These are phyloP conservation scores for Phialocephala subalpina DNA, from an alignment of 2,329 filamentous ascomycete genomes.

Conservation along the genomic window DNA sequence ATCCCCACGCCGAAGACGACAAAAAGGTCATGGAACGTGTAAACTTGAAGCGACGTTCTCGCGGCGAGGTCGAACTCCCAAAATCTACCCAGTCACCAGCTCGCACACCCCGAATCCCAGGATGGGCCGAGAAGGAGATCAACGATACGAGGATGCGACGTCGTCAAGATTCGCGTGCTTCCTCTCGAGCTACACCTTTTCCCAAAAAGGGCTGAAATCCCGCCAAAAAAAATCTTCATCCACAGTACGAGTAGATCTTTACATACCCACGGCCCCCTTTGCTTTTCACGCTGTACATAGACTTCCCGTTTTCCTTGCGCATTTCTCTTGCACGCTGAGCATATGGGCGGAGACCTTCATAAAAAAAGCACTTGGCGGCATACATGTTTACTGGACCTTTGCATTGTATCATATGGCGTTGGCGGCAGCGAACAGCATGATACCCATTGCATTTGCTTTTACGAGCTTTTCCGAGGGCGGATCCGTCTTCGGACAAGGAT, in stretches of 20 bases:
- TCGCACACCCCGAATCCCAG: slow-evolving; percentile 10
- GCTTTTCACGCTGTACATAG: neutral
- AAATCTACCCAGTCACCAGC: neutral
- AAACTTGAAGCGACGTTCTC: neutral
- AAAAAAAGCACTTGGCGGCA: neutral
- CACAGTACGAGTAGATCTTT: neutral
- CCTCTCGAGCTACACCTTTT: slow-evolving; percentile 7
- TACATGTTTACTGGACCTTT: neutral
- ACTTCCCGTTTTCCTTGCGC: neutral
- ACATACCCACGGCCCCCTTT: neutral
- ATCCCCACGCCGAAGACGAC: neutral
- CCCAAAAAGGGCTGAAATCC: neutral
- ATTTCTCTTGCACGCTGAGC: neutral
- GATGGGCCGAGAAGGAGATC: slow-evolving; percentile 19
- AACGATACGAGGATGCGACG: slow-evolving; percentile 1
- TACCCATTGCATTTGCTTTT: slow-evolving; percentile 7
- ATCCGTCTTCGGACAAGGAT: neutral
- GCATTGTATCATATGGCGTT: slow-evolving; percentile 6
- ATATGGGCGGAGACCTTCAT: neutral
- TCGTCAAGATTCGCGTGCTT: neutral
- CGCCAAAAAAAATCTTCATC: neutral
- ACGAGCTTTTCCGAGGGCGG: neutral
- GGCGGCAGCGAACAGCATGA: neutral
- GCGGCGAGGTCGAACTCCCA: slow-evolving; percentile 1
- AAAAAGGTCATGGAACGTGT: neutral